Evolutionary conservation across 768 basidiomycete genomes (phyloP).

Genomic region (Pleurotus salmoneostramineus): DNA sequence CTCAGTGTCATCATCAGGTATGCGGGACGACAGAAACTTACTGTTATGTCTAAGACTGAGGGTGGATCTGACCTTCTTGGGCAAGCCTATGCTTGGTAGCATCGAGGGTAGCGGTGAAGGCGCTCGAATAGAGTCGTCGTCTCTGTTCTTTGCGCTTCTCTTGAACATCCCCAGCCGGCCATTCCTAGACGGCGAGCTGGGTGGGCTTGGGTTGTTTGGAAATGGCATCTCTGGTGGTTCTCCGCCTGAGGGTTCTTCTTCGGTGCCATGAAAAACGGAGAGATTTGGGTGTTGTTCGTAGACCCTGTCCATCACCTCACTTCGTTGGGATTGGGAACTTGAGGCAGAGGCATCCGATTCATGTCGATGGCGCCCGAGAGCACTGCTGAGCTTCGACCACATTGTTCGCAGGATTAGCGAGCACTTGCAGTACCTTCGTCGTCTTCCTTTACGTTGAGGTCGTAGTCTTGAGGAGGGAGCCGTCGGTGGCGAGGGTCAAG

Average conservation of each 20-base stretch:
- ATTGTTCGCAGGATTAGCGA: constrained; percentile 23
- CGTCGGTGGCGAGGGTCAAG: background rate
- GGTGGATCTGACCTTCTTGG: constrained; percentile 52
- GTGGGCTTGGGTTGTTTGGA: constrained; percentile 31
- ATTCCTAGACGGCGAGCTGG: constrained; percentile 47
- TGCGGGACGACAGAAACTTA: constrained; percentile 16
- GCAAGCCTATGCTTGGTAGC: constrained; percentile 25
- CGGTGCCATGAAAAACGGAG: constrained; percentile 45
- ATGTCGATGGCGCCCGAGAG: constrained; percentile 39
- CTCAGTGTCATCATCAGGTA: background rate
- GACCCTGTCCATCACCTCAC: constrained; percentile 46
- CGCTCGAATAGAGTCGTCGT: constrained; percentile 33
- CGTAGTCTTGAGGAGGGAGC: background rate
- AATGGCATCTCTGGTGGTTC: constrained; percentile 16
- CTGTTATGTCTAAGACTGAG: constrained; percentile 32
- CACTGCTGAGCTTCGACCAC: constrained; percentile 63
- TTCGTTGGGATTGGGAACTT: constrained; percentile 19
- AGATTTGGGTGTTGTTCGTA: constrained; percentile 61
- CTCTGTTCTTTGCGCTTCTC: constrained; percentile 42
- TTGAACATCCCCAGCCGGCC: constrained; percentile 50
- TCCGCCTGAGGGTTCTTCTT: constrained; percentile 12
- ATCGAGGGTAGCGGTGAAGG: constrained; percentile 28
- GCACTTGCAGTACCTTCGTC: constrained; percentile 6
- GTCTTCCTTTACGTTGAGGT: background rate
- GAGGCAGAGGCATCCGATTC: constrained; percentile 20